Evolutionary conservation across 108 stramenopile species (phyloP), one percentile per base, ranked within the genome.

Genomic region (Discostella pseudostelligera): DNA sequence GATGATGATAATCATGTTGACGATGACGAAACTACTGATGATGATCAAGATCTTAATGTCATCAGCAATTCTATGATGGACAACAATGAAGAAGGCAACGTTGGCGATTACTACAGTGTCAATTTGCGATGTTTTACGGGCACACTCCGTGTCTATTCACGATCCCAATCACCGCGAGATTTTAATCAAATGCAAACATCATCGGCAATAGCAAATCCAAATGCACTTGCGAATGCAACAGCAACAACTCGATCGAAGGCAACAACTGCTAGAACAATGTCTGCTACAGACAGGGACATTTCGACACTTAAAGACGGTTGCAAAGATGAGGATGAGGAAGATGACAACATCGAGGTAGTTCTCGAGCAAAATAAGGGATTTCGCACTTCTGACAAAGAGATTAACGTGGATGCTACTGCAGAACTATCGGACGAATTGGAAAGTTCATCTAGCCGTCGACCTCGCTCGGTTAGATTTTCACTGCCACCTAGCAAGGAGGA

Each of bases 51-150:
- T 47, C 22, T 44, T 20, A 37, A 11, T 63, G 32, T n/a, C n/a
- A n/a, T n/a, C n/a, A n/a, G n/a, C n/a, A n/a, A n/a, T n/a, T n/a
- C n/a, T n/a, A n/a, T n/a, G n/a, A n/a, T 32, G 32, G 39, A 39
- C 32, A 32, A 26, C 25, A 32, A 16, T 26, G 39, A 44, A 5
- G 59, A 14, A 44, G 21, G 24, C 8, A 17, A 16, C 19, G 26
- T 17, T 49, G 24, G 47, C 25, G 25, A 50, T 39, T 21, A 28
- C 1, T 70, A 61, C 36, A 61, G 12, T 39, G 32, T 70, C 36
- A 59, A 70, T 17, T 48, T 70, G 14, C 39, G 28, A 25, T 61
- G 50, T 3, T 70, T 70, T 53, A 61, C 69, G 0, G 69, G 69
- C 39, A 70, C 69, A 1, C 59, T 70, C 6, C 50, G 36, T 24